Base-by-base conservation (phyloP, 2,329 filamentous ascomycete species). In the Trematosphaeria pertusa region DNA sequence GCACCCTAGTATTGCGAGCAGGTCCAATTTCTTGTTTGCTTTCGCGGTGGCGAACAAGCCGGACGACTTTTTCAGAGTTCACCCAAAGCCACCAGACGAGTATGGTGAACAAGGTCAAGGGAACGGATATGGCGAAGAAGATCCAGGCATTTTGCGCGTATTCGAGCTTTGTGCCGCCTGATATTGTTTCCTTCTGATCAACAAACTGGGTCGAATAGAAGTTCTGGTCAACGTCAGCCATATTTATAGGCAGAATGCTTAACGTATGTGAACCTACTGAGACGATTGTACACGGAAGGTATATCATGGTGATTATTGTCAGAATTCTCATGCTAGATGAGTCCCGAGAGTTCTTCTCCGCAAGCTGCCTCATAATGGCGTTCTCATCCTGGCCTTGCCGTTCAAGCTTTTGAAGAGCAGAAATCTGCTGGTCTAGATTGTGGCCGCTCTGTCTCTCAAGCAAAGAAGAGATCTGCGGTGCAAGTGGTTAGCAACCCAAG, bases 121-220 rank as follows among this genome's bases (percentile, higher is more conserved):
- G 59, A 5, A 61, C 22, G 0, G 61, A 59, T 14, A 61, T 55
- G 5, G 54, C 61, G 20, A 62, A 62, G 43, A 62, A 61, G 1
- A 62, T 28, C 53, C 59, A 64, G 3, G 48, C 34, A 20, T 61
- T 62, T 15, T 50, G 24, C 1, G 52, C 41, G 34, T 62, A 61
- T 9, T 45, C 49, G 3, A 64, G 30, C 15, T 28, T 46, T 1
- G 31, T 50, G 2, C 28, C 38, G 5, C 53, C 55, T 8, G 33
- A 39, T 1, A 38, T 19, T 4, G 20, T 3, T 11, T 56, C 52
- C 14, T 46, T 52, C 15, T 52, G 50, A 5, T 48, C 49, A 5
- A 65, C 60, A 14, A 65, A 63, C 21, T 62, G 55, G 1, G 61
- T 65, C 0, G 61, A 62, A 32, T 54, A 63, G 41, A 65, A 62